phyloP scores from a whole-genome alignment of 345 rosid species.

The Gossypium raimondii region DNA sequence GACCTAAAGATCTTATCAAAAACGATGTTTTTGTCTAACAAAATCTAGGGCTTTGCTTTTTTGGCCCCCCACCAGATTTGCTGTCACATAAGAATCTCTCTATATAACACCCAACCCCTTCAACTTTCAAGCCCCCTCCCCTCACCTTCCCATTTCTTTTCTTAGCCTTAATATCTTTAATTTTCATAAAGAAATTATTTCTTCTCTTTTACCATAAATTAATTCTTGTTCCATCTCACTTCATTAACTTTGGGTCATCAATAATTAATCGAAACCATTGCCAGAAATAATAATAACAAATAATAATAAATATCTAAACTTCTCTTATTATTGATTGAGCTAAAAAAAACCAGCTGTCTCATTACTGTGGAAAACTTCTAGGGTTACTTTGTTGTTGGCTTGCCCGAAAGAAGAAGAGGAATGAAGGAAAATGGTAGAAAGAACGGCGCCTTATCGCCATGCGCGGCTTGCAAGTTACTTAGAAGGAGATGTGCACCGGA shows the following conservation, averaged over 20 bases:
- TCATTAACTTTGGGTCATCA: not conserved
- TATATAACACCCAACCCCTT: slow-evolving; percentile 33
- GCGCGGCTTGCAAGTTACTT: slow-evolving; percentile 91
- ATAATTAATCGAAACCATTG: not conserved
- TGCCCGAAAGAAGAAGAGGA: not conserved
- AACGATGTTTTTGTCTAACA: slow-evolving; percentile 42
- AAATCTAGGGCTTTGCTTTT: slow-evolving; percentile 41
- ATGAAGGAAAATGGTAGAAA: slow-evolving; percentile 55
- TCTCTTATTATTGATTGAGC: too few species aligned
- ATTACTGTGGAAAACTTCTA: not conserved
- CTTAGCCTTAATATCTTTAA: not conserved
- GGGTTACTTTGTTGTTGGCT: not conserved
- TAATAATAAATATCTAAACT: not conserved
- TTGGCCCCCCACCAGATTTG: slow-evolving; percentile 45
- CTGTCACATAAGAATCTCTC: slow-evolving; percentile 29
- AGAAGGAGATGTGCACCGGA: slow-evolving; percentile 74
- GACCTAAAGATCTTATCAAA: slow-evolving; percentile 35
- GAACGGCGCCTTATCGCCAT: slow-evolving; percentile 62
- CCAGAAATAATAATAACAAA: not conserved
- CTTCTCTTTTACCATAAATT: not conserved
- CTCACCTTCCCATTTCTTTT: not conserved
- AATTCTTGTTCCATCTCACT: not conserved
- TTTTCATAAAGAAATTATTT: not conserved
- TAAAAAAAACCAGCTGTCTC: not conserved
- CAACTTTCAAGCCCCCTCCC: slow-evolving; percentile 17